These are phyloP conservation scores for Lentithecium fluviatile DNA, from an alignment of 495 filamentous ascomycete genomes.

Conservation along the genomic window DNA sequence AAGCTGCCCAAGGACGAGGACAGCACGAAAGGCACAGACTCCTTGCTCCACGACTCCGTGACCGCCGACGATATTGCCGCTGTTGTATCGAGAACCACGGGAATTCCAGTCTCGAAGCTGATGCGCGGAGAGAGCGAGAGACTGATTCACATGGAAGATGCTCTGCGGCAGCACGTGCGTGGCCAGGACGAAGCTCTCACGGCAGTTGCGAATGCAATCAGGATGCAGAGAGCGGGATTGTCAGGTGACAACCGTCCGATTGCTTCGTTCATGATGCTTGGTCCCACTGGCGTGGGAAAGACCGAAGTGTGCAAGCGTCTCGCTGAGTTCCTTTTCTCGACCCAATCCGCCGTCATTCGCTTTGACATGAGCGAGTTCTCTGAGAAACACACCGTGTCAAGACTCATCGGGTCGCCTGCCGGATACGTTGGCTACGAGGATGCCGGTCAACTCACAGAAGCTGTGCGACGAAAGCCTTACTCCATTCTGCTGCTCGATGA, in stretches of 20 bases:
- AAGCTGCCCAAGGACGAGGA: conserved; percentile 71
- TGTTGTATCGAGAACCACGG: conserved; percentile 87
- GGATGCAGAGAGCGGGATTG: conserved; percentile 89
- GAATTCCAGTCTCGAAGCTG: conserved; percentile 86
- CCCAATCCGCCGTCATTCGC: conserved; percentile 80
- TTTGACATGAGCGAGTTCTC: conserved; percentile 99
- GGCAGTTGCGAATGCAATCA: conserved; percentile 87
- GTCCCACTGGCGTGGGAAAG: conserved; percentile 94
- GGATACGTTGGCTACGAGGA: conserved; percentile 98
- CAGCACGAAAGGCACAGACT: conserved; percentile 45
- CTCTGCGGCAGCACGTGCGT: conserved; percentile 75
- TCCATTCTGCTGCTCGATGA: conserved; percentile 94
- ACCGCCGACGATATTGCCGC: conserved; percentile 89
- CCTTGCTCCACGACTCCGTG: conserved; percentile 87
- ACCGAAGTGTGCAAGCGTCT: conserved; percentile 97
- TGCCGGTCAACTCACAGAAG: conserved; percentile 93
- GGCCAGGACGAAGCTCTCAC: conserved; percentile 93
- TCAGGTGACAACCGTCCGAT: conserved; percentile 87
- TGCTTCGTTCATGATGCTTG: conserved; percentile 96
- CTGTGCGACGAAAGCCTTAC: conserved; percentile 91
- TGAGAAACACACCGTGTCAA: conserved; percentile 92
- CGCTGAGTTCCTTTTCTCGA: conserved; percentile 88
- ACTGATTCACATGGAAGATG: conserved; percentile 91
- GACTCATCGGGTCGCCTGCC: conserved; percentile 87
- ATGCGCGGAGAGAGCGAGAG: conserved; percentile 91